phyloP scores from a whole-genome alignment of 345 rosid genomes.

The Clarkia xantiana region DNA sequence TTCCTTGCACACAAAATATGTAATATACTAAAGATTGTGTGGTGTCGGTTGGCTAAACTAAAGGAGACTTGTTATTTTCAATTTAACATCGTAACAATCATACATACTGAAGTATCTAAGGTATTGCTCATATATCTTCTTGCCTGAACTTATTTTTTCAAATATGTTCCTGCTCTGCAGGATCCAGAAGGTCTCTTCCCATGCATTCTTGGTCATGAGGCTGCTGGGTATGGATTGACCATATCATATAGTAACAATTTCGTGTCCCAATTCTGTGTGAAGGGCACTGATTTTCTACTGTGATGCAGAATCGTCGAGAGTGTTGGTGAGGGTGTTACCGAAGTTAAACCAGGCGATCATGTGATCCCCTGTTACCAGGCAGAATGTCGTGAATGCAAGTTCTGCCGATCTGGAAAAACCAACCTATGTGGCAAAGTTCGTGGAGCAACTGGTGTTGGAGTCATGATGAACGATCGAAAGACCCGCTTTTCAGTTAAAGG shows the following conservation, averaged over 20 bases:
- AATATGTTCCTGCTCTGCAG: constrained; percentile 21
- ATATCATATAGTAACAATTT: background rate
- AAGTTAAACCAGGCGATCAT: constrained; percentile 86
- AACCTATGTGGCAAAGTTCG: constrained; percentile 95
- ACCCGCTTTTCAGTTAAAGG: constrained; percentile 82
- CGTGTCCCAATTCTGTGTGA: constrained; percentile 2
- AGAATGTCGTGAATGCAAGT: constrained; percentile 96
- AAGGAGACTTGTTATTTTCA: too few relatives aligned
- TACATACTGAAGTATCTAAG: background rate
- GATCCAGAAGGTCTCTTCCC: constrained; percentile 76
- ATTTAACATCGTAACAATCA: background rate
- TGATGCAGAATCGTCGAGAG: constrained; percentile 70
- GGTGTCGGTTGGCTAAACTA: too few relatives aligned
- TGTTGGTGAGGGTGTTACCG: constrained; percentile 94
- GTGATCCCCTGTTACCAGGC: constrained; percentile 98
- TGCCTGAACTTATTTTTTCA: too few relatives aligned
- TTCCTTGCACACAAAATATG: too few relatives aligned
- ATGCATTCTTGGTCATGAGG: too few relatives aligned
- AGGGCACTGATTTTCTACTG: constrained; percentile 1
- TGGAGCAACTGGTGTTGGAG: constrained; percentile 83
- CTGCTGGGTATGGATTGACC: constrained; percentile 87
- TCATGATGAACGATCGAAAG: constrained; percentile 87
- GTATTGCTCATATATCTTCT: background rate
- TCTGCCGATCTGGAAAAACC: constrained; percentile 94
- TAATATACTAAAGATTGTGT: too few relatives aligned